Evolutionary conservation across 1,284 basidiomycete genomes (phyloP).

Genomic region (Trametes polyzona): DNA sequence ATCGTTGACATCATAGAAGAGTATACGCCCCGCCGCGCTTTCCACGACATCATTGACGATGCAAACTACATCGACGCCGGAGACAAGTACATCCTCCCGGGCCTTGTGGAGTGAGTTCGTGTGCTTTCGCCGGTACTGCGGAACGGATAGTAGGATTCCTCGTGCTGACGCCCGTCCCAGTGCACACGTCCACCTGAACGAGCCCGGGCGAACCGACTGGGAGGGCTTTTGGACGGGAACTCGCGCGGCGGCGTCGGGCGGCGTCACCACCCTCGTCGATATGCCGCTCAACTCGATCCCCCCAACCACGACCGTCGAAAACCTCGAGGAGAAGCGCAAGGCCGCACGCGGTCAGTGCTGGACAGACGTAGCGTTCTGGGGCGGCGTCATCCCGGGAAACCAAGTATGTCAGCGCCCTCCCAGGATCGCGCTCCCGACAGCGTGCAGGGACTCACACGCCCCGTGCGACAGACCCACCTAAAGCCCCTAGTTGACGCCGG

Average conservation of each 20-base stretch:
- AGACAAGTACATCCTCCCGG: conserved; percentile 75
- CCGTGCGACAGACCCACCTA: conserved; percentile 58
- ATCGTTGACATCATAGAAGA: conserved; percentile 58
- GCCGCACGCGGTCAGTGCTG: conserved; percentile 78
- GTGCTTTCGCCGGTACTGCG: neutral
- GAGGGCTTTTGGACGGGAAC: conserved; percentile 94
- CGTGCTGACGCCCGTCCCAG: conserved; percentile 43
- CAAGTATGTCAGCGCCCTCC: conserved; percentile 47
- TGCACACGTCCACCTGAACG: conserved; percentile 91
- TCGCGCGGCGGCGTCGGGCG: conserved; percentile 84
- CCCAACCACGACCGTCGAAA: conserved; percentile 83
- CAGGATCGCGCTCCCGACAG: neutral
- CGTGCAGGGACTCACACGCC: conserved; percentile 6
- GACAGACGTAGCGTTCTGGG: conserved; percentile 93
- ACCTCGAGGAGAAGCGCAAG: conserved; percentile 70
- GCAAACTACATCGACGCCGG: conserved; percentile 65
- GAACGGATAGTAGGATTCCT: neutral
- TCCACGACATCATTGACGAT: conserved; percentile 37
- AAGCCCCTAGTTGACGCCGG: conserved; percentile 72
- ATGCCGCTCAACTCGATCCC: conserved; percentile 97
- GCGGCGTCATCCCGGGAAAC: conserved; percentile 90
- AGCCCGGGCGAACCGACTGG: conserved; percentile 91
- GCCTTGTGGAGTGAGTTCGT: conserved; percentile 79
- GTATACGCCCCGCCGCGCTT: conserved; percentile 39
- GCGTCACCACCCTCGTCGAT: conserved; percentile 90